Evolutionary conservation across 768 basidiomycete species (phyloP), one percentile per base, ranked within the genome.

Genomic region (Tylopilus balloui): DNA sequence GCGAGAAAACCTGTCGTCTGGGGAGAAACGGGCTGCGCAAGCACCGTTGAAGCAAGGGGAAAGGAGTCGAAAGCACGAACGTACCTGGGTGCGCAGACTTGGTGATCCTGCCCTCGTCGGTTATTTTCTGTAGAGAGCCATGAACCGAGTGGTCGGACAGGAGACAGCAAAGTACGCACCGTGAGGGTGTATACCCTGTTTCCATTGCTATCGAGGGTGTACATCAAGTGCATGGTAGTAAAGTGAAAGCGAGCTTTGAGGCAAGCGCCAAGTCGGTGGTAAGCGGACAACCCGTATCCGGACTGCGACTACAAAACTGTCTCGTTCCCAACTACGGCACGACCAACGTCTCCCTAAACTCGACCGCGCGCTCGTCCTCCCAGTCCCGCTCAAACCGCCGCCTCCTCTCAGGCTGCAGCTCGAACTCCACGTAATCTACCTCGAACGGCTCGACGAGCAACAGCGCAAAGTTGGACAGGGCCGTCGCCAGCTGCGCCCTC

Each of bases 1-100:
- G 54, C 93, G 80, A 53, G 93, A 95, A 73, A 95, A 98, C 74
- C 98, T 98, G 80, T 98, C 95, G 69, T 99, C 96, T 11, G 95
- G 95, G 13, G 95, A 97, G 72, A 98, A 98, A 34, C 96, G 92
- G 14, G 95, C 95, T 96, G 50, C 15, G 20, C 34, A n/a, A 13
- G 13, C 10, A 13, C 13, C 14, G 1, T 48, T 49, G 40, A 34
- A 37, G 27, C 15, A 44, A n/a, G 23, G 4, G 42, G 8, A 8
- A 39, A 50, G 25, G 14, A 27, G 28, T 21, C 19, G 14, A 4
- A 24, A 2, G 10, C 17, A 38, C 29, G 17, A 20, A 11, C 79
- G 51, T 66, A 96, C 94, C 94, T 70, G 96, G 95, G 69, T 98
- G 95, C 12, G 95, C 96, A 48, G 92, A 95, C 70, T 93, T 95